Evolutionary conservation across 257 asterid genomes (phyloP).

Genomic region (Echium plantagineum): DNA sequence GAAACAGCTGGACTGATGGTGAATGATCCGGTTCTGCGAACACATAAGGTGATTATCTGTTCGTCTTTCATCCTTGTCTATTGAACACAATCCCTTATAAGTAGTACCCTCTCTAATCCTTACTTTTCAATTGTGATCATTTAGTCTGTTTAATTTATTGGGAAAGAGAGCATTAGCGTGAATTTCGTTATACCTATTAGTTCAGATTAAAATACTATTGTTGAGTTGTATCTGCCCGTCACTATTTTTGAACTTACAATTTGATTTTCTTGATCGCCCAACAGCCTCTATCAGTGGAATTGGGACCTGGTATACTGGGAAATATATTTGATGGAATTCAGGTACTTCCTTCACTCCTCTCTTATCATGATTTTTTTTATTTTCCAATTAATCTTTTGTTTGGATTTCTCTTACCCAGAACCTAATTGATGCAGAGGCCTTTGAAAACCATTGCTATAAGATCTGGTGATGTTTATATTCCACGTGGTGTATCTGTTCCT

Average conservation of each 20-base stretch:
- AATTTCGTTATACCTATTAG: neutral
- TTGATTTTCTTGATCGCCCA: slow-evolving; percentile 4
- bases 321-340: slow-evolving; percentile 95
- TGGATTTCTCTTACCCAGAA: neutral
- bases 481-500: slow-evolving; percentile 98
- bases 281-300: slow-evolving; percentile 93
- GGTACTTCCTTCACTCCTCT: slow-evolving; percentile 23
- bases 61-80: neutral
- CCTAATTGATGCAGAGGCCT: slow-evolving; percentile 60
- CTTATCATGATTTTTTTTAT: neutral
- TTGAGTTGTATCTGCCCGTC: no score
- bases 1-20: slow-evolving; percentile 96
- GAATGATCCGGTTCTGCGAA: slow-evolving; percentile 94
- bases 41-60: slow-evolving; percentile 61
- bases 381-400: neutral
- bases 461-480: slow-evolving; percentile 98
- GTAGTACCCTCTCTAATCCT: neutral
- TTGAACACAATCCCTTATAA: no score
- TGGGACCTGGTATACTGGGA: slow-evolving; percentile 97
- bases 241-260: neutral
- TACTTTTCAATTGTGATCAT: neutral
- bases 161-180: no score
- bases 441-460: slow-evolving; percentile 81
- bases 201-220: neutral
- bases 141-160: no score